phyloP scores from a whole-genome alignment of 1,284 basidiomycete genomes.

The Psilocybe mexicana region DNA sequence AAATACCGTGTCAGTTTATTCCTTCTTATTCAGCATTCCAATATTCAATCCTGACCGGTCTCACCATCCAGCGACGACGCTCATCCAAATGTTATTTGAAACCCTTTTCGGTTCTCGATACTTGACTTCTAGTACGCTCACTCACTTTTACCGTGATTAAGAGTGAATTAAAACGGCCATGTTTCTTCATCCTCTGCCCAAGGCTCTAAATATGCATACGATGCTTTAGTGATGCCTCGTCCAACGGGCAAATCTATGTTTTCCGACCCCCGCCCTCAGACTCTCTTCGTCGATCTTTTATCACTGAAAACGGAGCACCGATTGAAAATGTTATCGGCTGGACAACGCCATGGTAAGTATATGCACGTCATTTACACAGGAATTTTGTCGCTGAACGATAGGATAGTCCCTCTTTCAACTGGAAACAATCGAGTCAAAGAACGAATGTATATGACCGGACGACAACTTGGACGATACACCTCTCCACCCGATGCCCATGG shows the following conservation, averaged over 20 bases:
- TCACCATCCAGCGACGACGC: not conserved
- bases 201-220: not conserved
- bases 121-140: not conserved
- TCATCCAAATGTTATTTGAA: not conserved
- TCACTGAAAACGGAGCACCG: not conserved
- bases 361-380: not conserved
- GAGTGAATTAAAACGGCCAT: not conserved
- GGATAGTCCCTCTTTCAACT: not conserved
- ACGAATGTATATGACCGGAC: constrained; percentile 1
- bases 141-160: not conserved
- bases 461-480: constrained; percentile 4
- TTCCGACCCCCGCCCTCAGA: not conserved
- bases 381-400: not conserved
- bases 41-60: not conserved
- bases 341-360: not conserved
- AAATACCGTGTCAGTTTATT: not conserved
- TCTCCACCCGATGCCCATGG: constrained; percentile 13
- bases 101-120: not conserved
- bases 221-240: not conserved
- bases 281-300: not conserved
- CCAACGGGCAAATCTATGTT: not conserved
- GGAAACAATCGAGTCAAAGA: not conserved
- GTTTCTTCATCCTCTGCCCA: not conserved
- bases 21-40: not conserved
- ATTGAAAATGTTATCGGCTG: not conserved